These are phyloP conservation scores for Rhizophagus clarus DNA, from an alignment of 192 early-diverging fungal species.

Conservation along the genomic window DNA sequence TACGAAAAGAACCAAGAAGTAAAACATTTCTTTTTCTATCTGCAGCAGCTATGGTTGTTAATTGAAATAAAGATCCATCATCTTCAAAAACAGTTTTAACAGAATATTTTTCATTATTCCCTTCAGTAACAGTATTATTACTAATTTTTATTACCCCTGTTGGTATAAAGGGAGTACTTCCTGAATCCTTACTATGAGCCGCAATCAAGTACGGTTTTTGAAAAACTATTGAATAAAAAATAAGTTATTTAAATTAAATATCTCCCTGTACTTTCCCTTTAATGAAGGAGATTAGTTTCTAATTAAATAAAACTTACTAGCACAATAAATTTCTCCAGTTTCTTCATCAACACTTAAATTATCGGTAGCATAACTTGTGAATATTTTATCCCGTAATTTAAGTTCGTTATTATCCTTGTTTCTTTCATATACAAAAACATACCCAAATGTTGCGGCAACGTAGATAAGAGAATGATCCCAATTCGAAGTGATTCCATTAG, in stretches of 20 bases:
- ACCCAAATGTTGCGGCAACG: background rate
- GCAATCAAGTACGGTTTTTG: background rate
- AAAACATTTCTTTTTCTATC: slow-evolving; percentile 37
- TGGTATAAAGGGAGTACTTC: background rate
- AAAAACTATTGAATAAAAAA: background rate
- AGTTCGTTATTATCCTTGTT: slow-evolving; percentile 6
- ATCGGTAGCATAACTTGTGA: background rate
- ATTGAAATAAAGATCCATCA: slow-evolving; percentile 35
- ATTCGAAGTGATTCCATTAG: slow-evolving; percentile 23
- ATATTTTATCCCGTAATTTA: background rate
- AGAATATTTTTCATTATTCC: slow-evolving; percentile 10
- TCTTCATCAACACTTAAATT: slow-evolving; percentile 23
- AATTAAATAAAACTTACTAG: slow-evolving; percentile 2
- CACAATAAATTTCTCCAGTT: slow-evolving; percentile 25
- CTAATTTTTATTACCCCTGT: slow-evolving; percentile 32
- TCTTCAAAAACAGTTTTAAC: slow-evolving; percentile 34
- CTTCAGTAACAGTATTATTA: slow-evolving; percentile 14
- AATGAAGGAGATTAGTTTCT: background rate
- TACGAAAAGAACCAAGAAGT: slow-evolving; percentile 34
- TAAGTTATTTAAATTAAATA: background rate
- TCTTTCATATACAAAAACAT: slow-evolving; percentile 13
- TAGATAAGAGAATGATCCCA: slow-evolving; percentile 18
- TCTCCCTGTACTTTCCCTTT: no score
- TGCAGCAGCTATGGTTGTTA: slow-evolving; percentile 33
- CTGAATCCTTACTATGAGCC: background rate